Conservation (phyloP, 1,284 basidiomycete genomes). For the Hemileia vastatrix region DNA sequence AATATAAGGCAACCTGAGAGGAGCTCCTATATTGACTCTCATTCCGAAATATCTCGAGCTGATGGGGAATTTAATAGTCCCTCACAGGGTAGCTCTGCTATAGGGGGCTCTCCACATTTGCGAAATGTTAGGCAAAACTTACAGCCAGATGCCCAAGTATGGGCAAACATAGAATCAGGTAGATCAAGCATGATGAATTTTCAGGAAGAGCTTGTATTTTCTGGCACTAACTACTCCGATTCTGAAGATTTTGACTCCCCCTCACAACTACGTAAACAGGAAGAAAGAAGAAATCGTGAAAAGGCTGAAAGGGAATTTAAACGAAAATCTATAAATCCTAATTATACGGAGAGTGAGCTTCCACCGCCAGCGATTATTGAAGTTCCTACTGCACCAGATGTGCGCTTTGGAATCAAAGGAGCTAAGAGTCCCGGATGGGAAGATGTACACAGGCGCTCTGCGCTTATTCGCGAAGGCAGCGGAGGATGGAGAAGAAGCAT, state of each 20-base stretch:
- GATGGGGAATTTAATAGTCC: too few relatives aligned
- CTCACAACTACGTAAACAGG: neutral
- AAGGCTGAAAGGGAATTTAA: neutral
- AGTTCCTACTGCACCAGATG: slow-evolving; percentile 21
- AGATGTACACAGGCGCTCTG: slow-evolving; percentile 15
- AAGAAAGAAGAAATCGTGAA: neutral
- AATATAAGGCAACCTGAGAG: too few relatives aligned
- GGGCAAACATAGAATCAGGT: too few relatives aligned
- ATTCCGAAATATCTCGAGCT: too few relatives aligned
- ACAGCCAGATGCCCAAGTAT: too few relatives aligned
- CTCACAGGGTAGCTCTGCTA: too few relatives aligned
- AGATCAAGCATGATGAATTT: too few relatives aligned
- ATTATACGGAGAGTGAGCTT: slow-evolving; percentile 5
- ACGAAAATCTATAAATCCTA: neutral
- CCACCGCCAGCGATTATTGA: slow-evolving; percentile 22
- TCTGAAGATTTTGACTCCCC: neutral
- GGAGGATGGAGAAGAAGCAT: slow-evolving; percentile 16
- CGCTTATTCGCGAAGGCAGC: neutral
- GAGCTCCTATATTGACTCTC: too few relatives aligned
- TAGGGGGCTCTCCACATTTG: too few relatives aligned
- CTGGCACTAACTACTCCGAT: too few relatives aligned
- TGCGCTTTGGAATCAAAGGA: slow-evolving; percentile 23
- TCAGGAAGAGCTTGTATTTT: too few relatives aligned
- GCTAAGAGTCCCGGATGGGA: slow-evolving; percentile 19
- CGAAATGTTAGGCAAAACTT: too few relatives aligned